Evolutionary conservation across 1,284 basidiomycete species (phyloP), one percentile per base, ranked within the genome.

Genomic region (Waitea zeae): DNA sequence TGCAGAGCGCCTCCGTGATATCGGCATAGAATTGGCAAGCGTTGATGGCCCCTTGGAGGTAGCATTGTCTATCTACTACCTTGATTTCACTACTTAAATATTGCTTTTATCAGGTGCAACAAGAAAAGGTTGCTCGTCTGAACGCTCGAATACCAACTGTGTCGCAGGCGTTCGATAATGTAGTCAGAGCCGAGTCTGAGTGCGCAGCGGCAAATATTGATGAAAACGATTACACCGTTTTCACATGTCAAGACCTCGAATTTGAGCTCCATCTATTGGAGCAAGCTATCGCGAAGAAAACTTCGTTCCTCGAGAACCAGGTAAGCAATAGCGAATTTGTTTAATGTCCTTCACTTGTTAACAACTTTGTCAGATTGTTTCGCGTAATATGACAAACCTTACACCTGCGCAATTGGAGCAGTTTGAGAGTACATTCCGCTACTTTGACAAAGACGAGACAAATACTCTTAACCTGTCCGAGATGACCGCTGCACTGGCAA

Each of bases 361-460:
- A 39, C 30, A 3, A 27, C 11, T 9, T 35, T 19, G 30, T 9
- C 34, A 57, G 51, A 88, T 96, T 47, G 83, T 96, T 1, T 92
- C 92, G 4, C 66, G 83, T 31, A 86, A 87, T 41, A 78, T 86
- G 70, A 83, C 84, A 17, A 90, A 90, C 49, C 57, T 97, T 41
- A 95, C 92, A 0, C 90, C 95, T 0, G 90, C 89, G 2, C 90
- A 96, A 52, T 64, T 97, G 17, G 92, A 97, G 53, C 92, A 97
- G 51, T 97, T 97, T 45, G 92, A 97, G 53, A 77, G 80, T 48
- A 95, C 92, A 1, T 98, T 97, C 71, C 74, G 93, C 38, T 92
- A 96, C 58, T 98, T 98, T 50, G 92, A 96, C 55, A 79, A 78
- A 44, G 89, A 96, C 46, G 82, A 86, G 45, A 75, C 79, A 32